Base-by-base conservation (phyloP, 2,329 filamentous ascomycete species). In the Aspergillus bombycis region DNA sequence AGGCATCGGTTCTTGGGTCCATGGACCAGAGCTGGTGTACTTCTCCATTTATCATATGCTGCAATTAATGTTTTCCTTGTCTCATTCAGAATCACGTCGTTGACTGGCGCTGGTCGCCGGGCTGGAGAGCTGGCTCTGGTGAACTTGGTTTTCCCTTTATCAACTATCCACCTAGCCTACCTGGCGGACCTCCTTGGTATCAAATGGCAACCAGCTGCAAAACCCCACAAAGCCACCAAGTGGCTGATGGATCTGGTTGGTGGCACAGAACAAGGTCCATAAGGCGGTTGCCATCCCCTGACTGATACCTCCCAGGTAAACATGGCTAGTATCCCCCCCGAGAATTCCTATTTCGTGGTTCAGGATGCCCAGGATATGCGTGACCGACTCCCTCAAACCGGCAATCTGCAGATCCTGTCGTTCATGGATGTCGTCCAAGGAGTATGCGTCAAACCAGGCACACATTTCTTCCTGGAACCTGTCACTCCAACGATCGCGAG, bases 161-260 rank as follows among this genome's bases (percentile, higher is more conserved):
- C 55, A 16, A 43, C 60, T 19, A 62, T 63, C 48, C 66, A 73
- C 41, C 55, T 70, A 5, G 64, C 63, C 71, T 36, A 66, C 52
- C 16, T 67, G 58, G 41, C 38, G 36, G 16, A 57, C 4, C 26
- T 26, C 26, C 26, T 26, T 26, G 26, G 26, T 26, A 26, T 26
- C 76, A 69, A 86, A 83, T 0, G 84, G 84, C 28, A 86, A 67
- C 83, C 83, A 86, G 8, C 83, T 82, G 66, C 80, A 85, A 11
- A 80, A 77, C 0, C 80, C 84, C 1, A 86, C 65, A 45, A 86
- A 75, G 0, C 75, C 84, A 0, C 80, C 83, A 0, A 85, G 62
- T 6, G 64, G 61, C 26, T 57, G 38, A 14, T 69, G 59, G 2
- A 71, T 52, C 14, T 65, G 59, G 12, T 64, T 62, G 4, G 60